A percentile compares a stretch with the other conserved stretches of the same genome.
phyloP scores from a whole-genome alignment of 1,139 yeast genomes.

The Blastobotrys capitulatus region DNA sequence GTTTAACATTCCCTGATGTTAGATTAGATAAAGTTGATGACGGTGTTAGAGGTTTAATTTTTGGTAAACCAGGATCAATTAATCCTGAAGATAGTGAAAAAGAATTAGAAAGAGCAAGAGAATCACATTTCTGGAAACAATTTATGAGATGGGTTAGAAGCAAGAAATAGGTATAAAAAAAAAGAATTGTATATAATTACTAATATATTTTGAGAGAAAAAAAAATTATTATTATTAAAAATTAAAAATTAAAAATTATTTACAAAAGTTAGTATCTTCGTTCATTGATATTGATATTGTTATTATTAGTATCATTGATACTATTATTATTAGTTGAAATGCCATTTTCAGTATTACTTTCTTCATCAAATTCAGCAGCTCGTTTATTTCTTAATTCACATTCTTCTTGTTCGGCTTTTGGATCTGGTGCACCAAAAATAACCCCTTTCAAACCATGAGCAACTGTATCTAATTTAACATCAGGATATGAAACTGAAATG shows the following conservation, averaged over 20 bases:
- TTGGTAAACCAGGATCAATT: neutral
- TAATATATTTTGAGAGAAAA: no score
- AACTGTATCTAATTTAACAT: conserved; percentile 10
- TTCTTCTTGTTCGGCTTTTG: neutral
- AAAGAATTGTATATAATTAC: no score
- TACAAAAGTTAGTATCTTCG: no score
- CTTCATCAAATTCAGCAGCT: neutral
- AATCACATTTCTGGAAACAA: conserved; percentile 11
- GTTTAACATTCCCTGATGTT: conserved; percentile 11
- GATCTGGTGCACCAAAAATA: conserved; percentile 32
- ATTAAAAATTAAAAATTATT: no score
- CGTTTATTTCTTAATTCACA: neutral
- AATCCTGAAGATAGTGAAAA: neutral
- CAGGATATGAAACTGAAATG: conserved; percentile 9
- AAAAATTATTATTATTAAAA: no score
- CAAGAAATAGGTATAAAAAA: no score
- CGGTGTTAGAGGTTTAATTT: conserved; percentile 8
- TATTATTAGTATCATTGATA: no score
- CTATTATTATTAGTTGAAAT: no score
- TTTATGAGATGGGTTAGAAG: neutral
- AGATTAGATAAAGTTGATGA: conserved; percentile 10
- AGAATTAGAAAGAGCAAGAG: conserved; percentile 33
- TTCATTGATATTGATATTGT: no score
- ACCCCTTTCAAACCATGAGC: conserved; percentile 8
- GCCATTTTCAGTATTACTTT: neutral